These are phyloP conservation scores for Alternaria incomplexa DNA, from an alignment of 2,329 filamentous ascomycete genomes.

Conservation along the genomic window DNA sequence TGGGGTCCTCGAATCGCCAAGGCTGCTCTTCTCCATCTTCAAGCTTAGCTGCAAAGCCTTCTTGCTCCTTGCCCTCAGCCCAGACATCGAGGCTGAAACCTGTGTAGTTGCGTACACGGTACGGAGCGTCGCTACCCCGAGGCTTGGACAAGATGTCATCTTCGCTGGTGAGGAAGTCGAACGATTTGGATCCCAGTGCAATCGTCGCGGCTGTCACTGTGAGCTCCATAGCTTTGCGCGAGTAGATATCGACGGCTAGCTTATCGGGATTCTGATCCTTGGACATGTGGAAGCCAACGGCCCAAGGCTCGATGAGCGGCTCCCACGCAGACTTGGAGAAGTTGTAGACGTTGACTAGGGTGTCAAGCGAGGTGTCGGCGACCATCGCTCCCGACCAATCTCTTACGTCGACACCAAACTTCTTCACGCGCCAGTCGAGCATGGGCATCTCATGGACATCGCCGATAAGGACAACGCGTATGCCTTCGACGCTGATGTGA, in stretches of 20 bases:
- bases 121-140: conserved; percentile 87
- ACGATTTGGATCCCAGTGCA: conserved; percentile 88
- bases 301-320: conserved; percentile 94
- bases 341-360: conserved; percentile 97
- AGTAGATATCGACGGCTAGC: conserved; percentile 83
- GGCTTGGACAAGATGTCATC: conserved; percentile 95
- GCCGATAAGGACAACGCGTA: conserved; percentile 92
- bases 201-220: conserved; percentile 94
- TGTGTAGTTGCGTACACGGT: conserved; percentile 92
- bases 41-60: conserved; percentile 75
- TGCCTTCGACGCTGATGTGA: conserved; percentile 82
- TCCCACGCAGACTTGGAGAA: conserved; percentile 99
- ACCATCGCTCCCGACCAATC: conserved; percentile 91
- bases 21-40: conserved; percentile 89
- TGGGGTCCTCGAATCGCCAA: conserved; percentile 97
- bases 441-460: conserved; percentile 95
- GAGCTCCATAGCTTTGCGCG: conserved; percentile 88
- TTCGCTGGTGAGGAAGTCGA: conserved; percentile 84
- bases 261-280: conserved; percentile 77
- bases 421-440: conserved; percentile 90
- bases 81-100: conserved; percentile 89
- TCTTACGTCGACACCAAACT: conserved; percentile 80
- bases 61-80: conserved; percentile 70
- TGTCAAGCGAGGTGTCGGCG: conserved; percentile 88
- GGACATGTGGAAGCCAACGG: conserved; percentile 86